These are phyloP conservation scores for Camellia japonica DNA, from an alignment of 148 eudicot species.

Conservation along the genomic window DNA sequence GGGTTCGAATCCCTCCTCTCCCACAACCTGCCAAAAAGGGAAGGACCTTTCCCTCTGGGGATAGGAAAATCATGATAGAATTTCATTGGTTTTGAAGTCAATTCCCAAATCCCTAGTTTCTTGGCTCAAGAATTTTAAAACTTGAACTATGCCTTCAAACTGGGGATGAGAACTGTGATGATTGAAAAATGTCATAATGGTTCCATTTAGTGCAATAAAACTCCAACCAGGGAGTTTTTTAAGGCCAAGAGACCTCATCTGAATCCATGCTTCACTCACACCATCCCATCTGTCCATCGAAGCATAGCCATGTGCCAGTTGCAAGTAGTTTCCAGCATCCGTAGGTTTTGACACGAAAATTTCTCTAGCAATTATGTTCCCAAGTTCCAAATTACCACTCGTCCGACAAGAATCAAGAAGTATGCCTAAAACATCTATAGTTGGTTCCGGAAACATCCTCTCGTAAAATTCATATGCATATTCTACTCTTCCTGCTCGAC, in stretches of 20 bases:
- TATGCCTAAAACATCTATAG: conserved; percentile 70
- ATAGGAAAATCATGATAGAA: background rate
- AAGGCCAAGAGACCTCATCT: conserved; percentile 80
- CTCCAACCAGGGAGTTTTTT: conserved; percentile 90
- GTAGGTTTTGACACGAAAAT: conserved; percentile 43
- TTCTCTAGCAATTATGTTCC: conserved; percentile 49
- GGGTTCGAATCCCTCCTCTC: background rate
- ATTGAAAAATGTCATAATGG: conserved; percentile 58
- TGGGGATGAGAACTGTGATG: conserved; percentile 68
- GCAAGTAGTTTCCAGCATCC: conserved; percentile 72
- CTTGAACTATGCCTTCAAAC: conserved; percentile 42
- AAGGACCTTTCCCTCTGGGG: no score
- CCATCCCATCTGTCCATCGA: conserved; percentile 75
- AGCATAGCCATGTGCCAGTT: conserved; percentile 73
- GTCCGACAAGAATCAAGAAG: conserved; percentile 77
- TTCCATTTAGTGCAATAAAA: conserved; percentile 62
- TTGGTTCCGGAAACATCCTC: conserved; percentile 50
- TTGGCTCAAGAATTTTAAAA: conserved; percentile 45
- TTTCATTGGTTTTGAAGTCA: conserved; percentile 15
- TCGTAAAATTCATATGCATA: conserved; percentile 67
- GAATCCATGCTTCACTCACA: conserved; percentile 66
- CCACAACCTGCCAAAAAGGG: no score
- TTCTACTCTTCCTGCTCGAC: conserved; percentile 76
- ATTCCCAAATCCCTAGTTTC: conserved; percentile 40
- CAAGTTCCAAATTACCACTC: conserved; percentile 53